These are phyloP conservation scores for Populus simonii DNA, from an alignment of 345 rosid genomes.

Conservation along the genomic window DNA sequence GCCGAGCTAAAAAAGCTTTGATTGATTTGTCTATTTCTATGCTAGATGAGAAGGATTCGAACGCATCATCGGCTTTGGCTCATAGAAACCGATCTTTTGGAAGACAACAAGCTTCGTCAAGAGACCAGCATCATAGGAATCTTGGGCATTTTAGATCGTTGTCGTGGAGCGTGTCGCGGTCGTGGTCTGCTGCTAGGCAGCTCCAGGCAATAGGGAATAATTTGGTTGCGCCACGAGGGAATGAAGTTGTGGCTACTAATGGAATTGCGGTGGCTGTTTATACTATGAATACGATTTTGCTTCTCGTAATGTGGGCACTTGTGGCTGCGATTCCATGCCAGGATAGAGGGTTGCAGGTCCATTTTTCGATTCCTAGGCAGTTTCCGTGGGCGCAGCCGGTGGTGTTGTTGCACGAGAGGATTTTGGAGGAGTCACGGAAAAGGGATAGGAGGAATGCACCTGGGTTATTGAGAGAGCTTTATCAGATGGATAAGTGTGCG, in stretches of 20 bases:
- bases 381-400: slow-evolving; percentile 65
- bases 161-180: slow-evolving; percentile 95
- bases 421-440: slow-evolving; percentile 75
- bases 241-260: slow-evolving; percentile 49
- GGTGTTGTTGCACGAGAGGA: slow-evolving; percentile 60
- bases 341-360: slow-evolving; percentile 85
- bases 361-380: slow-evolving; percentile 67
- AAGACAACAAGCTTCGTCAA: slow-evolving; percentile 34
- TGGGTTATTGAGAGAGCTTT: slow-evolving; percentile 82
- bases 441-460: slow-evolving; percentile 69
- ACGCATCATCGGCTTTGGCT: slow-evolving; percentile 32
- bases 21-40: slow-evolving; percentile 75
- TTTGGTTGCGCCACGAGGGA: slow-evolving; percentile 51
- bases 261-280: slow-evolving; percentile 68
- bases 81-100: slow-evolving; percentile 89
- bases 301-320: slow-evolving; percentile 86
- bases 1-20: slow-evolving; percentile 84
- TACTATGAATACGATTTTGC: slow-evolving; percentile 63
- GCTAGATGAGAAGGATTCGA: slow-evolving; percentile 79
- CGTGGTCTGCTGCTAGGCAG: slow-evolving; percentile 96
- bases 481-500: slow-evolving; percentile 61
- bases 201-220: slow-evolving; percentile 71
- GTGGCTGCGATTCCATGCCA: slow-evolving; percentile 98
- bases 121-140: slow-evolving; percentile 36
- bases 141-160: slow-evolving; percentile 76